These are phyloP conservation scores for Monosporascus sp. DNA, from an alignment of 2,329 filamentous ascomycete genomes.

Conservation along the genomic window DNA sequence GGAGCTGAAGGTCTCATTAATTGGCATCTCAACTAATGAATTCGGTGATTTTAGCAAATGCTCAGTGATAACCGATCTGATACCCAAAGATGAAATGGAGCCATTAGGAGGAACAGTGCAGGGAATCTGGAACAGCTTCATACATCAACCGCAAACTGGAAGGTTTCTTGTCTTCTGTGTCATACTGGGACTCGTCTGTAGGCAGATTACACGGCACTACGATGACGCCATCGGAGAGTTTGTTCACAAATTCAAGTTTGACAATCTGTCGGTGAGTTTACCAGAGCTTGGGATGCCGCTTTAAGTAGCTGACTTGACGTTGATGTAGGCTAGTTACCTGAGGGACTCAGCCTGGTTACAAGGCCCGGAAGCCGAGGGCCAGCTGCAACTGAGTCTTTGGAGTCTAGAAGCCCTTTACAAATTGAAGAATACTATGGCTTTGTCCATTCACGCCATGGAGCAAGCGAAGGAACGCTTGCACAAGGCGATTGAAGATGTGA, in stretches of 20 bases:
- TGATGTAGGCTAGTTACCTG: too few relatives aligned
- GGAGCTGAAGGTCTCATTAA: slow-evolving; percentile 5
- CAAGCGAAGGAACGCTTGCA: slow-evolving; percentile 6
- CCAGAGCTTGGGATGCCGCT: background rate
- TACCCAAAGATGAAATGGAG: background rate
- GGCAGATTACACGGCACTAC: slow-evolving; percentile 2
- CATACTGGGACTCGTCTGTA: slow-evolving; percentile 4
- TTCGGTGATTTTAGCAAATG: slow-evolving; percentile 12
- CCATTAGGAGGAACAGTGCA: slow-evolving; percentile 1
- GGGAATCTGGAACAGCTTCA: slow-evolving; percentile 9
- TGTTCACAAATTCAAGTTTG: background rate
- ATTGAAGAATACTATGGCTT: slow-evolving; percentile 5
- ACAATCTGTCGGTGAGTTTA: background rate
- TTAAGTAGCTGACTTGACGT: too few relatives aligned
- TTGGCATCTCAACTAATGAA: slow-evolving; percentile 8
- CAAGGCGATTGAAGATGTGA: slow-evolving; percentile 3
- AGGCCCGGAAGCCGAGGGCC: background rate
- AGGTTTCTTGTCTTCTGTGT: slow-evolving; percentile 8
- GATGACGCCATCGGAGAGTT: slow-evolving; percentile 4
- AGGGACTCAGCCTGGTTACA: background rate
- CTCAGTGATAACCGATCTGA: slow-evolving; percentile 5
- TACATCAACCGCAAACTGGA: slow-evolving; percentile 10
- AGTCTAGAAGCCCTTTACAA: slow-evolving; percentile 6
- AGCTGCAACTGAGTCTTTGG: slow-evolving; percentile 6
- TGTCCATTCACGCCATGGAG: slow-evolving; percentile 3